A percentile compares a stretch with the other conserved stretches of the same genome.
phyloP scores from a whole-genome alignment of 108 stramenopile species.

The Bacterosira constricta region DNA sequence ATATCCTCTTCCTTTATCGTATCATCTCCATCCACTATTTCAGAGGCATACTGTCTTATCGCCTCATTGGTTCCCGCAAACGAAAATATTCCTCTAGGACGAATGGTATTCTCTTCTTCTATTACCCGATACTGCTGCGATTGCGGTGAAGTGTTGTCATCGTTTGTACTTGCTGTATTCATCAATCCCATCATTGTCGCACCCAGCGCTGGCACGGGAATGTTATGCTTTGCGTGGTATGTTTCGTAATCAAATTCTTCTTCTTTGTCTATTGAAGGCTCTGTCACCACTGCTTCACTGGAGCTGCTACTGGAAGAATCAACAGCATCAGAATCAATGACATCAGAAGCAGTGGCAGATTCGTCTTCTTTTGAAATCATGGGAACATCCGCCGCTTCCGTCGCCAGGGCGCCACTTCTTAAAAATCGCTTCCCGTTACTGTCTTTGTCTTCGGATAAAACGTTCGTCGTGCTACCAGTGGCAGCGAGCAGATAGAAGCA shows the following conservation, averaged over 20 bases:
- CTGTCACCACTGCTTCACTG: background rate
- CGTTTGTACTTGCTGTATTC: background rate
- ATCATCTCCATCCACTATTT: background rate
- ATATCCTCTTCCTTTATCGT: background rate
- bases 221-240: conserved; percentile 22
- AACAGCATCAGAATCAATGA: background rate
- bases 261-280: background rate
- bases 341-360: too few relatives aligned
- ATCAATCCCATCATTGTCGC: conserved; percentile 33
- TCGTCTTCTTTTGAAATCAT: background rate
- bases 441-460: background rate
- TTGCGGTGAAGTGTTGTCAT: background rate
- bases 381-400: background rate
- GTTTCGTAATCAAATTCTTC: conserved; percentile 42
- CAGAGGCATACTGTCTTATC: conserved; percentile 6
- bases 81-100: conserved; percentile 1
- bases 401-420: background rate
- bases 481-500: background rate
- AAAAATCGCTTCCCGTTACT: background rate
- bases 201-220: conserved; percentile 39
- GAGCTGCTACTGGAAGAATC: background rate
- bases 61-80: conserved; percentile 41
- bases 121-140: background rate
- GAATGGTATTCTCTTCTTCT: background rate
- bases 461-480: background rate